Base-by-base conservation (phyloP, 441 rosid species). In the Populus tomentosa region DNA sequence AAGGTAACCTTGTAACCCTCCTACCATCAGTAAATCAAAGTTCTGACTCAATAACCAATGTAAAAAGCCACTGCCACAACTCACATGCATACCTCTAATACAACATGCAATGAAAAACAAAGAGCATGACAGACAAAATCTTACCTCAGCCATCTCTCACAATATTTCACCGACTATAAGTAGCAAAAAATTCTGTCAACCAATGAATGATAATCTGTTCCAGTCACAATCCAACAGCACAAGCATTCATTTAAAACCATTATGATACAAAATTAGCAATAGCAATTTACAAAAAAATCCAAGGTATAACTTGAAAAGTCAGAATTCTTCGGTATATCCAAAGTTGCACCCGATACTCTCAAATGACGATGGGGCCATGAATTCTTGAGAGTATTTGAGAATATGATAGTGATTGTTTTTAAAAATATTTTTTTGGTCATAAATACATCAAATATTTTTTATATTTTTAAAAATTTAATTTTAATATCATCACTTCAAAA, bases 1-100 rank as follows among this genome's bases (percentile, higher is more conserved):
- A 95, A 86, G 5, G 86, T 74, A 26, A 95, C 97, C 84, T 35
- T 86, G 82, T 90, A 83, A 64, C 94, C 90, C 84, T 92, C 98
- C 99, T 94, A 89, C 83, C 82, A 84, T 64, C 82, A 40, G 18
- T 61, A 32, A 20, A 63, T 71, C 72, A 67, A 38, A 75, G n/a
- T 63, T 53, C n/a, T 67, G 3, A 78, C 33, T 61, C 50, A 62
- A 67, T 16, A 32, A 78, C n/a, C 38, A 32, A 42, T 59, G 14
- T 7, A 24, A 8, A 42, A 11, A 75, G 24, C 5, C 6, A 72
- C 36, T 3, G 16, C 38, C 21, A 53, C 63, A 23, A 18, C 30
- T 20, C 59, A 38, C 16, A 16, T 59, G 32, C 23, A 2, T 6
- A 72, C 24, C 6, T 11, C 5, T 23, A 50, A 14, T 18, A 70